Evolutionary conservation across 768 basidiomycete species (phyloP), one percentile per base, ranked within the genome.

Genomic region (Panaeolus papilionaceus): DNA sequence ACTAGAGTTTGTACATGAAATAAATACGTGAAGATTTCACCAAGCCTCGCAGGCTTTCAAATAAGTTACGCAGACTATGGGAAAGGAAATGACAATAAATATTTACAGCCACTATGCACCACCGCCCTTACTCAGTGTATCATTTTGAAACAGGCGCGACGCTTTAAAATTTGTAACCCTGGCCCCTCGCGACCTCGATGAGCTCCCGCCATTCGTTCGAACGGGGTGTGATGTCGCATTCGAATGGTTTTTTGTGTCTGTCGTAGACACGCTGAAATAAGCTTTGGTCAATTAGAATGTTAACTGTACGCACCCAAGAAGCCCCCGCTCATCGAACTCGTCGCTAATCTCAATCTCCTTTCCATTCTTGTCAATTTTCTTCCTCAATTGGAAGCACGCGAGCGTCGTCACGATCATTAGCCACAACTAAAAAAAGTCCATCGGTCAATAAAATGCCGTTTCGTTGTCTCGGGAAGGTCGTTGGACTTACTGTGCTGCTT

Each of bases 231-330:
- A 74, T 71, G 4, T 69, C 68, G 45, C 71, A 71, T 51, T 70
- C 61, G 39, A 73, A 75, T n/a, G 71, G 71, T 9, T 67, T 64
- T 38, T 71, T 69, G 49, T 71, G 69, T 33, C 70, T 72, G 58
- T 12, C 44, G 23, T 38, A 58, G 49, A 9, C 39, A 38, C 5
- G 12, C 44, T 12, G 28, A 49, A 9, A 23, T 40, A 49, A 10
- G 12, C 37, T 58, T 4, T 14, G n/a, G 8, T 65, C 26, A 28
- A 6, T 14, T 23, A 16, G 18, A 44, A 44, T 3, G 5, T 44
- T 6, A 16, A 18, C 5, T 5, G 12, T 44, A 44, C 63, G 23
- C 62, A 58, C 38, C 47, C 54, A 54, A 61, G n/a, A 45, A 63
- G 39, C 40, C 38, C 49, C 64, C 54, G 49, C 61, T 67, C 28